Evolutionary conservation across 164 flowering plant species (phyloP).

Genomic region (Nymphaea thermarum): DNA sequence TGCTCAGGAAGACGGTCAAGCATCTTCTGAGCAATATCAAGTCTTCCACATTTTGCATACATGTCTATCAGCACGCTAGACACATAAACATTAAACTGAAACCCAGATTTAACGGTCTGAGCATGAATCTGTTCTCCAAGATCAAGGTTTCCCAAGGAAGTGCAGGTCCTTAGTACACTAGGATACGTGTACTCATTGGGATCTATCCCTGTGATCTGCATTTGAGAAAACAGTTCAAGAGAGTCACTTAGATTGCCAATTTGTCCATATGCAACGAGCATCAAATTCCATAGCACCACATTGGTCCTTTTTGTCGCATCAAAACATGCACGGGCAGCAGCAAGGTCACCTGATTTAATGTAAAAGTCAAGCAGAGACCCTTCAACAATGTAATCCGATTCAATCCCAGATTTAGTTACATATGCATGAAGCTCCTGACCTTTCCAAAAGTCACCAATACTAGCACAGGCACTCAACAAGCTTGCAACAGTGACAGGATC

Average conservation of each 20-base stretch:
- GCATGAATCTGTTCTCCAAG: constrained; percentile 25
- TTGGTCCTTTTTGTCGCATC: constrained; percentile 12
- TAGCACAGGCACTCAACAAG: constrained; percentile 17
- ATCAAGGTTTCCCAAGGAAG: constrained; percentile 16
- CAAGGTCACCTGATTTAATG: constrained; percentile 14
- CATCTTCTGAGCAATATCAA: constrained; percentile 15
- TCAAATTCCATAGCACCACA: constrained; percentile 23
- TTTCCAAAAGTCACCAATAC: constrained; percentile 11
- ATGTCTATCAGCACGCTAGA: constrained; percentile 24
- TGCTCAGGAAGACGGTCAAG: constrained; percentile 12
- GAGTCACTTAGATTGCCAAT: constrained; percentile 14
- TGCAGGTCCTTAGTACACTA: constrained; percentile 22
- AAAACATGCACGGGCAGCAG: constrained; percentile 15
- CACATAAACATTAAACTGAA: constrained; percentile 19
- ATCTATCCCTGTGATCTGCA: constrained; percentile 14
- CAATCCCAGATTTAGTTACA: constrained; percentile 12
- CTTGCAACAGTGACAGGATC: constrained; percentile 18
- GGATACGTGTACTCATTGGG: constrained; percentile 25
- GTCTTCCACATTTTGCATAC: constrained; percentile 22
- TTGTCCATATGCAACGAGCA: constrained; percentile 24
- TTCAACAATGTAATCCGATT: constrained; percentile 16
- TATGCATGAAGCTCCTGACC: constrained; percentile 18
- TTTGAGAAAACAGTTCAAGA: constrained; percentile 12
- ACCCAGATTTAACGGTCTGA: constrained; percentile 17
- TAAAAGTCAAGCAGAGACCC: constrained; percentile 24